Conservation (phyloP, 176 grass and related monocot genomes). For the Avena sativa region DNA sequence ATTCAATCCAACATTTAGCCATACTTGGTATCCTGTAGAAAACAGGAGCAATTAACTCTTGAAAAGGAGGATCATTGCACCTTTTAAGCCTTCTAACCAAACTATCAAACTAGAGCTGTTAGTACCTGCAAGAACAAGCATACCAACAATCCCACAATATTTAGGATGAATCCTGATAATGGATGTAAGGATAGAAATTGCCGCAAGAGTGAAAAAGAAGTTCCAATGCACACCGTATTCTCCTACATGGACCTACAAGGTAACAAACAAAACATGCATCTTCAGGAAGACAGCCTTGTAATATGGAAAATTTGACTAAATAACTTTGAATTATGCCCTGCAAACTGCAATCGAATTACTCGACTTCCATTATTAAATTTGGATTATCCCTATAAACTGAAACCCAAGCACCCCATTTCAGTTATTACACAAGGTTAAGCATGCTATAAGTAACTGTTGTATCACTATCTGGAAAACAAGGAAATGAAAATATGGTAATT, state of each 20-base stretch:
- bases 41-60: constrained; percentile 17
- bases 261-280: constrained; percentile 31
- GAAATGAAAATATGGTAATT: constrained; percentile 2
- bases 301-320: constrained; percentile 15
- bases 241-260: constrained; percentile 82
- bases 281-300: constrained; percentile 41
- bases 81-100: constrained; percentile 23
- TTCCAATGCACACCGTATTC: constrained; percentile 99
- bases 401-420: not conserved
- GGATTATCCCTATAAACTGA: not conserved
- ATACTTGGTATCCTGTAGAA: constrained; percentile 74
- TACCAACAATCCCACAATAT: constrained; percentile 77
- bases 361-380: not conserved
- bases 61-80: not conserved
- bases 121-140: constrained; percentile 79
- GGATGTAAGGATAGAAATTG: constrained; percentile 80
- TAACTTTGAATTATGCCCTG: constrained; percentile 4
- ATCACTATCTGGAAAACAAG: constrained; percentile 13
- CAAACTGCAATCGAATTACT: not conserved
- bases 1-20: constrained; percentile 76
- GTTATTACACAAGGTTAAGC: constrained; percentile 14
- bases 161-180: constrained; percentile 74
- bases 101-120: constrained; percentile 35
- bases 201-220: constrained; percentile 98
- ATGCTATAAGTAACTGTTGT: not conserved